Evolutionary conservation across 306 rosid genomes (phyloP).

Genomic region (Vigna trinervia): DNA sequence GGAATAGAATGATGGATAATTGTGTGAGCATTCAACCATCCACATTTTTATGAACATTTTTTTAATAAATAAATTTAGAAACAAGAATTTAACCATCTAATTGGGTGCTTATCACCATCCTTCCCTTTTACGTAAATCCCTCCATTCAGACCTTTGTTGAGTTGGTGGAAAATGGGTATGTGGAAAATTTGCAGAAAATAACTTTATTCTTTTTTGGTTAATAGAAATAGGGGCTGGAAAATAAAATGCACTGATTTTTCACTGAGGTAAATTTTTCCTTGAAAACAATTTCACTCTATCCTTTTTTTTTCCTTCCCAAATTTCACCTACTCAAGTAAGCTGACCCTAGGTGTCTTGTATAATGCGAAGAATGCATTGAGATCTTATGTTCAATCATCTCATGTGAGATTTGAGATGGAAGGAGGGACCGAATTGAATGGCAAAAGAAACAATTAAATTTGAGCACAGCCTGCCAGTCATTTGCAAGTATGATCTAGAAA

Average conservation of each 20-base stretch:
- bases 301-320: slow-evolving; percentile 8
- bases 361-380: slow-evolving; percentile 11
- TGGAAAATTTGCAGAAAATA: slow-evolving; percentile 27
- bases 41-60: not conserved
- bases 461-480: not conserved
- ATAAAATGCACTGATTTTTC: slow-evolving; percentile 19
- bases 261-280: slow-evolving; percentile 2
- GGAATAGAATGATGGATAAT: not conserved
- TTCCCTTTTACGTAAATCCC: not conserved
- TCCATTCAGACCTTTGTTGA: slow-evolving; percentile 23
- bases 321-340: slow-evolving; percentile 21
- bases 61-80: slow-evolving; percentile 1
- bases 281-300: not conserved
- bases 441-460: not conserved
- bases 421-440: not conserved
- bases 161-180: slow-evolving; percentile 16
- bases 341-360: not conserved
- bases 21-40: slow-evolving; percentile 4
- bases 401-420: slow-evolving; percentile 14
- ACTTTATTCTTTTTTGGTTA: slow-evolving; percentile 4
- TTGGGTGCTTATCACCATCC: not conserved
- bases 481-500: not conserved
- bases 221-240: slow-evolving; percentile 1
- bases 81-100: not conserved
- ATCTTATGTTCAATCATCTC: not conserved